Conservation (phyloP, 768 basidiomycete species). For the Mycena floridula region DNA sequence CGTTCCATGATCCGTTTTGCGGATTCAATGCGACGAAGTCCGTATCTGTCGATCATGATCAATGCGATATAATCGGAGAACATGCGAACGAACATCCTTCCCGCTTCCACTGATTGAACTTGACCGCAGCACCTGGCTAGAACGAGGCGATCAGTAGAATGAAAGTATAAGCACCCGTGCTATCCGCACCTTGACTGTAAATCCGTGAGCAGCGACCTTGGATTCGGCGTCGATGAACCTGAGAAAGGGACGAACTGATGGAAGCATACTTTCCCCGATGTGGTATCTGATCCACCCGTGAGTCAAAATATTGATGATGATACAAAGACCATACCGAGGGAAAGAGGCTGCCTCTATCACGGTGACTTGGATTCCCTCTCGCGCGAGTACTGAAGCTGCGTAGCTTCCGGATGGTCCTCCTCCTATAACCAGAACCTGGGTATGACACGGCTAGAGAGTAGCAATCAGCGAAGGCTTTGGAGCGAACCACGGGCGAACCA, state of each 20-base stretch:
- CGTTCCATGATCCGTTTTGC: constrained; percentile 53
- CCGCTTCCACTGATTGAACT: constrained; percentile 35
- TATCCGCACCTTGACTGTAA: constrained; percentile 36
- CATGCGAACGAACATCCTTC: not conserved
- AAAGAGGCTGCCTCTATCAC: constrained; percentile 34
- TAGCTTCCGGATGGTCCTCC: constrained; percentile 23
- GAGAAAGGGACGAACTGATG: constrained; percentile 42
- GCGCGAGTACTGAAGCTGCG: constrained; percentile 17
- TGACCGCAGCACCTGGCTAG: constrained; percentile 57
- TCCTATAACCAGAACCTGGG: constrained; percentile 32
- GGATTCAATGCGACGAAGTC: constrained; percentile 50
- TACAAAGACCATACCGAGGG: constrained; percentile 35
- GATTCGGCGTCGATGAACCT: constrained; percentile 44
- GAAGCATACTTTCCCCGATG: constrained; percentile 28
- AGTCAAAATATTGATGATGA: not conserved
- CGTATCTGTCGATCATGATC: constrained; percentile 33
- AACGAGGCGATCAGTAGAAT: not conserved
- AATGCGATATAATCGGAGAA: not conserved
- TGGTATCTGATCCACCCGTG: constrained; percentile 26
- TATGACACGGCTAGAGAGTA: constrained; percentile 3
- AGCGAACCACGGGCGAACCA: too few species aligned
- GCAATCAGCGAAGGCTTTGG: too few species aligned
- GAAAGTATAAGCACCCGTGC: not conserved
- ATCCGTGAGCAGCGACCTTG: constrained; percentile 35
- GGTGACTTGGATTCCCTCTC: constrained; percentile 19